phyloP scores from a whole-genome alignment of 2,329 filamentous ascomycete species.

The Thielaviopsis punctulata region DNA sequence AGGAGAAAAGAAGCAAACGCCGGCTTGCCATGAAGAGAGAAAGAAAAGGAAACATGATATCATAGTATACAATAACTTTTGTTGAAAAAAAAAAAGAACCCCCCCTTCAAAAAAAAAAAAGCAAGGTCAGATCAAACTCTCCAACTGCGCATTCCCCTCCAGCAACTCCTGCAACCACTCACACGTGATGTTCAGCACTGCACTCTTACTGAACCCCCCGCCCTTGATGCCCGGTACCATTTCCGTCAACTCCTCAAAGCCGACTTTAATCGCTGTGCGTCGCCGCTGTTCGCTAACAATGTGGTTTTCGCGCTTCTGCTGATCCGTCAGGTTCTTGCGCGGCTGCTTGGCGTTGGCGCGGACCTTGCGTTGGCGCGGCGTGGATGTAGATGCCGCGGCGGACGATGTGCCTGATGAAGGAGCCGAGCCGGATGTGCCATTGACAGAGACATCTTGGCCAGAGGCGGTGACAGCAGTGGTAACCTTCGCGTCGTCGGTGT shows the following conservation, averaged over 20 bases:
- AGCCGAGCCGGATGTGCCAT: not conserved
- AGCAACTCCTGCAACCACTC: slow-evolving; percentile 63
- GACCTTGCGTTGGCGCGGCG: slow-evolving; percentile 17
- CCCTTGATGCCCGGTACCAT: slow-evolving; percentile 59
- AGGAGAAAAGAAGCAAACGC: not conserved
- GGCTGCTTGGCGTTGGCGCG: slow-evolving; percentile 26
- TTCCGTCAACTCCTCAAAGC: slow-evolving; percentile 62
- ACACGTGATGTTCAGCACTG: slow-evolving; percentile 55
- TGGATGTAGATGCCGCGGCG: slow-evolving; percentile 27
- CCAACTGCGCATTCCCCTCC: slow-evolving; percentile 46
- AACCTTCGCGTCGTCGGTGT: not conserved
- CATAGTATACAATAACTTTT: not conserved
- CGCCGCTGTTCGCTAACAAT: slow-evolving; percentile 80
- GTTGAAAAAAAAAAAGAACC: not conserved
- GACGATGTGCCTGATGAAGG: slow-evolving; percentile 8
- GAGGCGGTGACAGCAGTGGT: not conserved
- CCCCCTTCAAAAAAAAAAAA: not conserved
- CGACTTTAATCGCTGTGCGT: slow-evolving; percentile 62
- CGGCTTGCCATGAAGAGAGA: not conserved
- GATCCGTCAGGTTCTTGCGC: slow-evolving; percentile 60
- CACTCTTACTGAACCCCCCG: slow-evolving; percentile 69
- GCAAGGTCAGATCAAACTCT: slow-evolving; percentile 27
- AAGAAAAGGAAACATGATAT: not conserved
- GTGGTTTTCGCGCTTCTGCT: slow-evolving; percentile 72
- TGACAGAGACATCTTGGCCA: not conserved